These are phyloP conservation scores for Kwoniella dejecticola DNA, from an alignment of 768 basidiomycete genomes.

Conservation along the genomic window DNA sequence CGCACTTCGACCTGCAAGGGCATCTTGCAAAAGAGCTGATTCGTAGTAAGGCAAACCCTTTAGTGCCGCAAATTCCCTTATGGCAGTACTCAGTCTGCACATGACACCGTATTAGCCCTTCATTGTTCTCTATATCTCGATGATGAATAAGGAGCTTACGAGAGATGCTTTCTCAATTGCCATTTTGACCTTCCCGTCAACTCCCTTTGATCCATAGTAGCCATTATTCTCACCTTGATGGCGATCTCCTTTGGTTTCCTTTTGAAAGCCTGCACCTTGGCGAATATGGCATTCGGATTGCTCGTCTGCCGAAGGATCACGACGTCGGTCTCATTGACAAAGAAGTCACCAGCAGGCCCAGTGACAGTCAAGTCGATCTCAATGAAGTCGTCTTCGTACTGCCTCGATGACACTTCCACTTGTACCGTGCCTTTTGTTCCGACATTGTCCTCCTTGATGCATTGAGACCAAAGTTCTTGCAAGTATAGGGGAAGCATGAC, in stretches of 20 bases:
- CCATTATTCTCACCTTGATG: conserved; percentile 62
- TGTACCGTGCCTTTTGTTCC: conserved; percentile 52
- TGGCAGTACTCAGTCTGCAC: conserved; percentile 78
- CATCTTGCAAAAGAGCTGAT: conserved; percentile 61
- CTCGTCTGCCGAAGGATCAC: conserved; percentile 71
- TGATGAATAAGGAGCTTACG: conserved; percentile 60
- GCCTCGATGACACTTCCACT: conserved; percentile 69
- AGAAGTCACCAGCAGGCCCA: conserved; percentile 69
- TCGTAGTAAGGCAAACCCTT: conserved; percentile 81
- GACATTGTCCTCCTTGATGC: conserved; percentile 75
- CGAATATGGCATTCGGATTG: conserved; percentile 64
- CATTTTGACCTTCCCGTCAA: conserved; percentile 69
- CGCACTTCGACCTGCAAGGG: conserved; percentile 70
- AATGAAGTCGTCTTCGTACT: conserved; percentile 76
- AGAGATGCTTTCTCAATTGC: conserved; percentile 76
- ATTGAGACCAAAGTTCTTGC: conserved; percentile 88
- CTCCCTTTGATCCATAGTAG: conserved; percentile 58
- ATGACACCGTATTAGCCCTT: conserved; percentile 5
- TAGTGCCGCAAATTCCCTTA: conserved; percentile 89
- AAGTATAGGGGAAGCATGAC: conserved; percentile 83
- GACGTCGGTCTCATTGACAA: conserved; percentile 77
- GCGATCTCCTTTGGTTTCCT: conserved; percentile 60
- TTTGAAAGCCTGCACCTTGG: conserved; percentile 66
- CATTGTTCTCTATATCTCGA: no score
- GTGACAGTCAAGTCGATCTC: conserved; percentile 72